phyloP scores from a whole-genome alignment of 495 filamentous ascomycete species.

The Poronia punctata region DNA sequence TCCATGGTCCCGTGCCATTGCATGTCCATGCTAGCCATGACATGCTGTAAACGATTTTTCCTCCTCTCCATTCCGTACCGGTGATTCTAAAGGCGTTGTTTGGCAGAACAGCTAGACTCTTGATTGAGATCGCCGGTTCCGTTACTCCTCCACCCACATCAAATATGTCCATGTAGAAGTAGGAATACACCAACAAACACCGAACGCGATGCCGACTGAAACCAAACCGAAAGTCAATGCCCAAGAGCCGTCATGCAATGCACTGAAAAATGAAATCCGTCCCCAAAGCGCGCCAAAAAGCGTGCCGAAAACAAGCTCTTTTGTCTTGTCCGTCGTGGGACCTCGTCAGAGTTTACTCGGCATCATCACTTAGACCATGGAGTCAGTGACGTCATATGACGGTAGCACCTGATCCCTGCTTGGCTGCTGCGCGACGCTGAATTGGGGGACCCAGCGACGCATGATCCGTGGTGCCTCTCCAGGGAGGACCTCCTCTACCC shows the following conservation, averaged over 20 bases:
- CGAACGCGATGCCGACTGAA: conserved; percentile 27
- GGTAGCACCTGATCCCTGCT: conserved; percentile 13
- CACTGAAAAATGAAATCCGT: too few species aligned
- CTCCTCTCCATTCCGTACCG: conserved; percentile 3
- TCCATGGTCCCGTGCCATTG: conserved; percentile 8
- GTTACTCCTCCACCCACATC: conserved; percentile 6
- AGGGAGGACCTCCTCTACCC: conserved; percentile 33
- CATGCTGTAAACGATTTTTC: conserved; percentile 7
- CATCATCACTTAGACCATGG: conserved; percentile 23
- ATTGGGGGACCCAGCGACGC: conserved; percentile 28
- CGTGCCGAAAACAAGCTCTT: conserved; percentile 1
- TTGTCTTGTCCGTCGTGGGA: conserved; percentile 16
- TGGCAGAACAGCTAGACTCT: neutral
- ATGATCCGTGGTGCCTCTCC: conserved; percentile 23
- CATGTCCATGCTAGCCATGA: conserved; percentile 3
- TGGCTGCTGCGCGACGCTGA: conserved; percentile 10
- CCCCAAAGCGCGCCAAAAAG: conserved; percentile 8
- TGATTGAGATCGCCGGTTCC: neutral
- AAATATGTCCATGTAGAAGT: conserved; percentile 21
- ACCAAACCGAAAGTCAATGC: conserved; percentile 14
- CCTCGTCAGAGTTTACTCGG: conserved; percentile 4
- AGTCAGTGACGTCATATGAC: conserved; percentile 13
- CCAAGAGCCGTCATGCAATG: conserved; percentile 15
- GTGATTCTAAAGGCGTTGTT: neutral
- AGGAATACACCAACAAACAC: conserved; percentile 24